A percentile compares a stretch with the other conserved stretches of the same genome.
Evolutionary conservation across 2,329 filamentous ascomycete genomes (phyloP).

Genomic region (Aspergillus felis): DNA sequence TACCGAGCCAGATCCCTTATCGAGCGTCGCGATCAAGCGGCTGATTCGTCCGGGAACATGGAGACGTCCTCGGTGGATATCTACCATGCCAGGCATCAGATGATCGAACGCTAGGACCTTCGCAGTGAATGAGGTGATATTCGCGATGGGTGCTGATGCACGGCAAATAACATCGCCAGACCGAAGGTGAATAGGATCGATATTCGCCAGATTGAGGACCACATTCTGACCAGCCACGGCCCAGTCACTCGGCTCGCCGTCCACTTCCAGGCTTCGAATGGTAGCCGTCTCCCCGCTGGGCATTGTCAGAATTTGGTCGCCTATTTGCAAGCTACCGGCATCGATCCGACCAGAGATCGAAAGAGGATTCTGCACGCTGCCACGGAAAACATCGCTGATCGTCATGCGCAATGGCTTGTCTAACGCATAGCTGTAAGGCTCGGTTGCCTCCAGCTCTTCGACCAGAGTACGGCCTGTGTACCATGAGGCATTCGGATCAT

Average conservation of each 20-base stretch:
- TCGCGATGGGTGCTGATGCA: constrained; percentile 62
- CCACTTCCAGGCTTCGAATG: constrained; percentile 76
- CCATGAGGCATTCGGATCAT: constrained; percentile 62
- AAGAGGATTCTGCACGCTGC: constrained; percentile 72
- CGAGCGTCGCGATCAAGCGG: constrained; percentile 67
- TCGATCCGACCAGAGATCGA: constrained; percentile 85
- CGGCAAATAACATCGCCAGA: constrained; percentile 85
- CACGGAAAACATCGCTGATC: constrained; percentile 80
- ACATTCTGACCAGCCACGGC: constrained; percentile 89
- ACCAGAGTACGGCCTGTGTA: constrained; percentile 76
- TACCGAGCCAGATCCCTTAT: constrained; percentile 72
- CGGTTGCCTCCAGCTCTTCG: constrained; percentile 78
- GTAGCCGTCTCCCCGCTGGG: constrained; percentile 77
- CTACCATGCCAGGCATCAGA: constrained; percentile 80
- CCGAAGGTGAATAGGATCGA: constrained; percentile 77
- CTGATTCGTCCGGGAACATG: constrained; percentile 73
- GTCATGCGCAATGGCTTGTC: constrained; percentile 80
- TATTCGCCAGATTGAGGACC: constrained; percentile 75
- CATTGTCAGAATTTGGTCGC: constrained; percentile 74
- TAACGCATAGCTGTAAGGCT: constrained; percentile 66
- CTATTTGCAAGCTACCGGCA: constrained; percentile 75
- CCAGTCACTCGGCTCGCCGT: constrained; percentile 73
- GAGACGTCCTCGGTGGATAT: constrained; percentile 80
- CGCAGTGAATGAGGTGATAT: constrained; percentile 69
- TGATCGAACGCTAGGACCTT: constrained; percentile 89